Evolutionary conservation across 768 basidiomycete species (phyloP).

Genomic region (Lentinula edodes): DNA sequence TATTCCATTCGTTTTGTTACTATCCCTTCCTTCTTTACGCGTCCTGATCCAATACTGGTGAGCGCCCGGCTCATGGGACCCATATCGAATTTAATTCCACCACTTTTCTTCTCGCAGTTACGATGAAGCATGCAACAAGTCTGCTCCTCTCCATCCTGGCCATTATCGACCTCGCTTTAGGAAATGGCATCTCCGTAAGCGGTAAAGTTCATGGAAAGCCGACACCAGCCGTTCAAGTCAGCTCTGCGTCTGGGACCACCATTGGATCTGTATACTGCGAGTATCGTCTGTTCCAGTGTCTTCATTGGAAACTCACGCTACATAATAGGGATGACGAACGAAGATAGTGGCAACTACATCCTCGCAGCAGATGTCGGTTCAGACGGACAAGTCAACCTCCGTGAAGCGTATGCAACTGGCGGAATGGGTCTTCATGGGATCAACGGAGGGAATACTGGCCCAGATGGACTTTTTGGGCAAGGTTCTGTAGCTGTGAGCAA

Average conservation of each 20-base stretch:
- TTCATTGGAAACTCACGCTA: background rate
- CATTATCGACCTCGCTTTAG: background rate
- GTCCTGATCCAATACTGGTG: background rate
- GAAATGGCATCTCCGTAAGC: background rate
- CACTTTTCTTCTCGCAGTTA: background rate
- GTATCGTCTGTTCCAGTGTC: background rate
- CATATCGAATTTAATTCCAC: background rate
- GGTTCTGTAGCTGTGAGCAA: slow-evolving; percentile 14
- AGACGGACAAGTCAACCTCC: slow-evolving; percentile 18
- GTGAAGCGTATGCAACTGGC: slow-evolving; percentile 7
- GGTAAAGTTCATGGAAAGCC: background rate
- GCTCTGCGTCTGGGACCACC: background rate
- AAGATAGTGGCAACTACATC: slow-evolving; percentile 25
- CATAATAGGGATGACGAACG: slow-evolving; percentile 23
- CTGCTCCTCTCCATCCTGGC: background rate
- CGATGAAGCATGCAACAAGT: background rate
- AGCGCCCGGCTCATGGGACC: no score
- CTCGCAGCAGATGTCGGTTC: slow-evolving; percentile 21
- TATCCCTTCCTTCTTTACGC: background rate
- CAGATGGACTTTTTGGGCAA: slow-evolving; percentile 22
- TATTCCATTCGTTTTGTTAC: background rate
- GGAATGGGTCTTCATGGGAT: slow-evolving; percentile 16
- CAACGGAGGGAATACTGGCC: slow-evolving; percentile 10
- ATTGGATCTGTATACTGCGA: background rate
- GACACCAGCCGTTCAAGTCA: background rate